These are phyloP conservation scores for Ganoderma multipileum DNA, from an alignment of 1,284 basidiomycete species.

Conservation along the genomic window DNA sequence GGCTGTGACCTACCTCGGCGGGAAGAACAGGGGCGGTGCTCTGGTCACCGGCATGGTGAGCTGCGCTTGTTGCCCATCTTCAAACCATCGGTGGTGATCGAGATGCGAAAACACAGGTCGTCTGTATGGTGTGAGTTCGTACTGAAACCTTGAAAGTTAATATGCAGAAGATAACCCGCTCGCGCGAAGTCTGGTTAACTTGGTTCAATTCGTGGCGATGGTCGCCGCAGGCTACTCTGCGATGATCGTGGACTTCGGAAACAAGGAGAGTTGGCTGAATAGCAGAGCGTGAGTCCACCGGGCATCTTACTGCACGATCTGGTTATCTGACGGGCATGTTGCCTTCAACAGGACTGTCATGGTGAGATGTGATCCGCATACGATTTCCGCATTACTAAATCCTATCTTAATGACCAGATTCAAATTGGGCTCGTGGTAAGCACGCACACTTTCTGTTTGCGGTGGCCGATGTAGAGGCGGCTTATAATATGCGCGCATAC, in stretches of 20 bases:
- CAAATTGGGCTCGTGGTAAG: slow-evolving; percentile 22
- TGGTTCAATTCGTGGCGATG: slow-evolving; percentile 20
- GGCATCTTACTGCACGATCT: neutral
- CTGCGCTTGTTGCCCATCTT: neutral
- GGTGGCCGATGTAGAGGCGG: neutral
- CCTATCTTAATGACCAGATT: slow-evolving; percentile 4
- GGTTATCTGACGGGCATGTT: neutral
- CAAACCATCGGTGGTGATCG: neutral
- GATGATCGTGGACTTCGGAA: slow-evolving; percentile 18
- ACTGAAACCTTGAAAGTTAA: neutral
- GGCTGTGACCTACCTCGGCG: slow-evolving; percentile 14
- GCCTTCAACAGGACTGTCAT: slow-evolving; percentile 18
- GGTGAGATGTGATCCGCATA: slow-evolving; percentile 2
- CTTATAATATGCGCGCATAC: neutral
- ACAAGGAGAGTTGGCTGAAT: slow-evolving; percentile 9
- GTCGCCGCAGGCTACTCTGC: slow-evolving; percentile 17
- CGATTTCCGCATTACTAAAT: neutral
- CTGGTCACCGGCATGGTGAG: slow-evolving; percentile 13
- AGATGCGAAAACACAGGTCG: slow-evolving; percentile 10
- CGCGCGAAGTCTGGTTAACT: slow-evolving; percentile 14
- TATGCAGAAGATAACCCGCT: neutral
- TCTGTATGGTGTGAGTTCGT: slow-evolving; percentile 18
- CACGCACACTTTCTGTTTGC: neutral
- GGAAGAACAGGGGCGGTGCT: neutral
- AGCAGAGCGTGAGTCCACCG: slow-evolving; percentile 14